Percentiles rank a stretch among this genome's conserved stretches.
These are phyloP conservation scores for Haplosporangium sp. DNA, from an alignment of 371 early-diverging fungal genomes.

Conservation along the genomic window DNA sequence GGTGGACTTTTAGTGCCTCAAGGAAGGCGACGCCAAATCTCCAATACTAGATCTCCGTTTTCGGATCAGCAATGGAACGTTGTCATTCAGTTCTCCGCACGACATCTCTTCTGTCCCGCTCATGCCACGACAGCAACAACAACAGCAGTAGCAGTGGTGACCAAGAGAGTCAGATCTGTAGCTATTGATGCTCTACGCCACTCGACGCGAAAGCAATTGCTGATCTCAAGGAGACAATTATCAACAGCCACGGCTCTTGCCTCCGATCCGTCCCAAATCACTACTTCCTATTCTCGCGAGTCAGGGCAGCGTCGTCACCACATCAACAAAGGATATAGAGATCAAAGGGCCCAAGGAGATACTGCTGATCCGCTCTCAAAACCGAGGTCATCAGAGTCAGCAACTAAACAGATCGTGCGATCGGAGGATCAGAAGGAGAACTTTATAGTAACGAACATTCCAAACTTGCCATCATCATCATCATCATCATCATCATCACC, in stretches of 20 bases:
- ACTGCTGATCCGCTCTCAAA: background rate
- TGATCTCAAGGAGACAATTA: background rate
- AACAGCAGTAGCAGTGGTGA: background rate
- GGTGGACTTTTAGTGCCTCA: conserved; percentile 9
- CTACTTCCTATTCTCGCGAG: background rate
- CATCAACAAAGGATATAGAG: background rate
- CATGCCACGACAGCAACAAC: conserved; percentile 14
- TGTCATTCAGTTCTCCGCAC: conserved; percentile 49
- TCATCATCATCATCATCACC: background rate
- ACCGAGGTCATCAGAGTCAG: background rate
- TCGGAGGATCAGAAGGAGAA: background rate
- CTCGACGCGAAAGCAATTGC: background rate
- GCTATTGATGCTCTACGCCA: background rate
- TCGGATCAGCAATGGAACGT: conserved; percentile 33
- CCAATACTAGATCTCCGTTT: background rate
- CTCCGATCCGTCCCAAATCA: conserved; percentile 3
- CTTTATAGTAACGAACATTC: background rate
- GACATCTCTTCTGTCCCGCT: conserved; percentile 47
- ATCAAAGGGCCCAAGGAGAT: background rate
- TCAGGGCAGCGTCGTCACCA: background rate
- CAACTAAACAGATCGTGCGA: background rate
- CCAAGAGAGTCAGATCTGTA: background rate
- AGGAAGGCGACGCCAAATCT: conserved; percentile 3
- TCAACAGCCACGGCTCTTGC: conserved; percentile 19
- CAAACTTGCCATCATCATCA: background rate